Evolutionary conservation across 1,139 yeast genomes (phyloP).

Genomic region (Taiozyma sp.): DNA sequence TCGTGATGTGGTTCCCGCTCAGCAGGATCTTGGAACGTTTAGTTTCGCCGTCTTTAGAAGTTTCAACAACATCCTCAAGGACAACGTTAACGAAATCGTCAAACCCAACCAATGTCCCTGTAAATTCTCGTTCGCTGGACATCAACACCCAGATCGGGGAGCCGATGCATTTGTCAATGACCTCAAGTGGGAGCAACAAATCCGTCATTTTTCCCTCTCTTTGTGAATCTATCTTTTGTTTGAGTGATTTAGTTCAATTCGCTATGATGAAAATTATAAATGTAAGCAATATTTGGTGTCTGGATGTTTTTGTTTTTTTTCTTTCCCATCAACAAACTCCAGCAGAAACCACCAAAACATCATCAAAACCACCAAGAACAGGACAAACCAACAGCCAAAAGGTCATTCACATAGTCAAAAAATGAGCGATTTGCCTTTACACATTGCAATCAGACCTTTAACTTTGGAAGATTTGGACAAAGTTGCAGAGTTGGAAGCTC

Average conservation of each 20-base stretch:
- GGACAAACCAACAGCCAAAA: no score
- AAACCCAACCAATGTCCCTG: conserved; percentile 84
- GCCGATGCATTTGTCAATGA: conserved; percentile 85
- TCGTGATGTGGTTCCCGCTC: conserved; percentile 84
- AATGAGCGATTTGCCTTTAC: conserved; percentile 38
- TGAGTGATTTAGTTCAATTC: no score
- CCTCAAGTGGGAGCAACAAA: conserved; percentile 63
- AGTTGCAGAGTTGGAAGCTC: conserved; percentile 54
- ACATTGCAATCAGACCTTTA: conserved; percentile 80
- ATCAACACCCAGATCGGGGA: conserved; percentile 72
- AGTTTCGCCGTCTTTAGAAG: conserved; percentile 35
- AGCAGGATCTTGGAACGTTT: conserved; percentile 64
- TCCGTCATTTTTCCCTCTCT: not conserved
- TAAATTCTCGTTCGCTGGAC: conserved; percentile 71
- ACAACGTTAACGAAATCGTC: conserved; percentile 96
- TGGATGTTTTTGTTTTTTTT: no score
- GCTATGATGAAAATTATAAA: no score
- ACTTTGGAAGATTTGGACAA: conserved; percentile 62
- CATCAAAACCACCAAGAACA: not conserved
- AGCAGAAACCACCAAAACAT: no score
- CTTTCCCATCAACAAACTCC: no score
- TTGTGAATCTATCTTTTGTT: no score
- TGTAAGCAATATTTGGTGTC: no score
- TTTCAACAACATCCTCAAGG: conserved; percentile 73
- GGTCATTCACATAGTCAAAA: not conserved